phyloP scores from a whole-genome alignment of 345 rosid species.

The Diplotaxis tenuifolia region DNA sequence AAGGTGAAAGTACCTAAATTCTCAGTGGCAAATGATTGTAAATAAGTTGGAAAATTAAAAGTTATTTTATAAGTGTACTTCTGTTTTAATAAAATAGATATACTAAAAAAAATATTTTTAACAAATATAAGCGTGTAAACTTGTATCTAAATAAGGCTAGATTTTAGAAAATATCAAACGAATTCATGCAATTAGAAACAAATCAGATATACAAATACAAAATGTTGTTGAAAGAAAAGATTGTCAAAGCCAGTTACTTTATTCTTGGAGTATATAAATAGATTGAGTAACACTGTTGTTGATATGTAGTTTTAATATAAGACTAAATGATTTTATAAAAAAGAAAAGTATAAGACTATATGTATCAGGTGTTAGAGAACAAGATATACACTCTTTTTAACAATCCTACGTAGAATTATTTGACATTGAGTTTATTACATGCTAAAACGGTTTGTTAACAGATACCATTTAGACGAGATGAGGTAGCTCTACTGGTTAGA shows the following conservation, averaged over 20 bases:
- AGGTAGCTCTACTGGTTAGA: no score
- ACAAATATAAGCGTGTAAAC: not conserved
- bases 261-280: not conserved
- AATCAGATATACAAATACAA: no score
- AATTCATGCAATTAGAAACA: no score
- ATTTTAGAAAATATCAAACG: not conserved
- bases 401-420: not conserved
- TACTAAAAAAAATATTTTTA: not conserved
- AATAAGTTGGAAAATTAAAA: no score
- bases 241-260: not conserved
- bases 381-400: not conserved
- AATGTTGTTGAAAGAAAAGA: not conserved
- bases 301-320: not conserved
- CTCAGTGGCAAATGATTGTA: no score
- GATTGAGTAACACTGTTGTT: not conserved
- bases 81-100: no score
- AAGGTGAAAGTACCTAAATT: no score
- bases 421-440: not conserved
- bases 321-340: not conserved
- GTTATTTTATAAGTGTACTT: no score
- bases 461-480: slow-evolving; percentile 22
- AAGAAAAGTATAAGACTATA: not conserved
- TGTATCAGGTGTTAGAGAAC: slow-evolving; percentile 3
- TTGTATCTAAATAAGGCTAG: not conserved
- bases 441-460: not conserved